Percentiles rank a stretch among this genome's conserved stretches.
phyloP scores from a whole-genome alignment of 768 basidiomycete species.

The Russula olivacea region DNA sequence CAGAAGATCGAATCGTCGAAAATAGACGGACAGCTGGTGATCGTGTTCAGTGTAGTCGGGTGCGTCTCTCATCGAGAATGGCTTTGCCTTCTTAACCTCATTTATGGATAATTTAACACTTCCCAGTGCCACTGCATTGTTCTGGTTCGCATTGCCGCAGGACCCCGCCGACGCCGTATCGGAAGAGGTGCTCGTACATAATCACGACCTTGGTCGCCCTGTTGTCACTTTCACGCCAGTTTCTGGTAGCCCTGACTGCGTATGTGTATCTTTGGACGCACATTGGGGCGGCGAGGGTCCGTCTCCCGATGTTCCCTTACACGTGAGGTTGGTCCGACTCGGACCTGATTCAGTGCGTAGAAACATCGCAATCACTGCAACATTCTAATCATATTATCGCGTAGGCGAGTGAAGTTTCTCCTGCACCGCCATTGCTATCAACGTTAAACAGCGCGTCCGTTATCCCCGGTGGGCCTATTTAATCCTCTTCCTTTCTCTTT shows the following conservation, averaged over 20 bases:
- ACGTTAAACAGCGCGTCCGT: constrained; percentile 43
- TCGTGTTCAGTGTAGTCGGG: constrained; percentile 73
- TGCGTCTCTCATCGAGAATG: constrained; percentile 34
- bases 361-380: background rate
- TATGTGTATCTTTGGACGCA: constrained; percentile 50
- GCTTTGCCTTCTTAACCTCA: background rate
- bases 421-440: constrained; percentile 33
- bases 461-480: constrained; percentile 40
- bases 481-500: background rate
- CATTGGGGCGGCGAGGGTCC: constrained; percentile 31
- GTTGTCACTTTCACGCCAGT: constrained; percentile 51
- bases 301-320: constrained; percentile 1
- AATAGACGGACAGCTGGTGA: constrained; percentile 32
- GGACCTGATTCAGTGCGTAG: constrained; percentile 37
- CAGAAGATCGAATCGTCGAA: constrained; percentile 32
- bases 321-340: constrained; percentile 8
- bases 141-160: constrained; percentile 38
- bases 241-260: constrained; percentile 30
- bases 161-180: background rate
- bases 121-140: constrained; percentile 64
- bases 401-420: constrained; percentile 36
- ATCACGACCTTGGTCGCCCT: constrained; percentile 50
- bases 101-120: background rate
- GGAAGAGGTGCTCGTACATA: constrained; percentile 19
- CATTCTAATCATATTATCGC: background rate